Evolutionary conservation across 805 yeast species (phyloP).

Genomic region (Nakazawaea wickerhamii): DNA sequence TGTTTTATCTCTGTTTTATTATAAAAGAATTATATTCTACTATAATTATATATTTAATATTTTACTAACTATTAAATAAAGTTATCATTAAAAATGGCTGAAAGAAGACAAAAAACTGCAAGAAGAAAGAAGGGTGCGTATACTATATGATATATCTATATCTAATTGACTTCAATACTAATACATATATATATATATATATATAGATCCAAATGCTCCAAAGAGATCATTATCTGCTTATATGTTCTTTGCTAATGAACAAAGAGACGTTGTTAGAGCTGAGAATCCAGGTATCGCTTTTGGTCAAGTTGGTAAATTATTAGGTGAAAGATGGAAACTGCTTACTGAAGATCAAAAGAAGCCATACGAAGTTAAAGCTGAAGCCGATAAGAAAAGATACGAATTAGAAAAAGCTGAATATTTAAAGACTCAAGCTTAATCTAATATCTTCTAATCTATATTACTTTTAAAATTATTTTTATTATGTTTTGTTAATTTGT

Average conservation of each 20-base stretch:
- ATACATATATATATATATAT: no score
- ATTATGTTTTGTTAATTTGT: background rate
- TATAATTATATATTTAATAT: background rate
- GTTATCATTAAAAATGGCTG: constrained; percentile 21
- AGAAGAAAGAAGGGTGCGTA: constrained; percentile 32
- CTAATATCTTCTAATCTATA: background rate
- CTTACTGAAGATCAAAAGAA: constrained; percentile 73
- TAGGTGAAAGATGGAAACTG: constrained; percentile 97
- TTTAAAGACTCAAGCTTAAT: constrained; percentile 26
- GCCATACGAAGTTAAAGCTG: constrained; percentile 93
- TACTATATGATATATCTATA: background rate
- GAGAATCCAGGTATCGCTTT: constrained; percentile 96
- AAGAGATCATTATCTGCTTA: constrained; percentile 97
- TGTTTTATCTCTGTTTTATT: no score
- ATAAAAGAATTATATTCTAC: no score
- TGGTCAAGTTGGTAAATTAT: constrained; percentile 90
- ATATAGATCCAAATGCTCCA: constrained; percentile 95
- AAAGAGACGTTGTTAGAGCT: constrained; percentile 91
- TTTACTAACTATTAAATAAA: constrained; percentile 7
- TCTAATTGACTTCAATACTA: background rate
- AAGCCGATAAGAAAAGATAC: constrained; percentile 94
- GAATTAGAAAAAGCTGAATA: constrained; percentile 93
- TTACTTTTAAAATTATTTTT: background rate
- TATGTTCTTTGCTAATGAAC: constrained; percentile 98
- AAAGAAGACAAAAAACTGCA: constrained; percentile 21